Conservation (phyloP, 805 yeast genomes). For the Komagataella pseudopastoris region DNA sequence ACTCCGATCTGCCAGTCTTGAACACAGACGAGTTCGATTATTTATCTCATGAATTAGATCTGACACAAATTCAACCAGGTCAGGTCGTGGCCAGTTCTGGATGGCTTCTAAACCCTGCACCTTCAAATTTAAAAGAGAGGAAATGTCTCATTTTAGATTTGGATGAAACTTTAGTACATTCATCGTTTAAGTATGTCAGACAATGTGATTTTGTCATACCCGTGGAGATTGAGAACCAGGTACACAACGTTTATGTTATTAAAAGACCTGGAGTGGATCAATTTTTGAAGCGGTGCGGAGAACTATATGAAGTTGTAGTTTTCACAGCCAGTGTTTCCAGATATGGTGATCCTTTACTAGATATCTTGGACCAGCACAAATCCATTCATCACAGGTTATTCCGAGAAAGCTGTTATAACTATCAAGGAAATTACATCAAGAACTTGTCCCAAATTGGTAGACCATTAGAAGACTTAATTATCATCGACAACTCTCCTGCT, state of each 20-base stretch:
- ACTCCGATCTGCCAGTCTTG: conserved; percentile 4
- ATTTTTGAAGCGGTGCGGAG: conserved; percentile 70
- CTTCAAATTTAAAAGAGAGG: conserved; percentile 35
- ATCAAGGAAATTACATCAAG: conserved; percentile 91
- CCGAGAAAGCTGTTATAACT: conserved; percentile 87
- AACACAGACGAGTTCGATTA: conserved; percentile 3
- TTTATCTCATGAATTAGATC: conserved; percentile 32
- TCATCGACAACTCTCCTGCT: conserved; percentile 95
- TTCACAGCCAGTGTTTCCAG: conserved; percentile 94
- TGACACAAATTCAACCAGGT: conserved; percentile 55
- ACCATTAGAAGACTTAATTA: conserved; percentile 73
- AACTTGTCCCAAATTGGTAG: conserved; percentile 90
- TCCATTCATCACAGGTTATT: conserved; percentile 84
- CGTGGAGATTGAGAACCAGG: conserved; percentile 86
- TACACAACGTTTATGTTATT: conserved; percentile 90
- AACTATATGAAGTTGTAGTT: conserved; percentile 86
- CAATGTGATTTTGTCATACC: conserved; percentile 96
- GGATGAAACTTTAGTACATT: conserved; percentile 94
- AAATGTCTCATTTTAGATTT: conserved; percentile 86
- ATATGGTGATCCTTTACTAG: conserved; percentile 91
- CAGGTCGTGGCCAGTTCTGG: conserved; percentile 58
- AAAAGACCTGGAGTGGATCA: conserved; percentile 98
- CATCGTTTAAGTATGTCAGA: conserved; percentile 81
- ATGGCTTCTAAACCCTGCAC: conserved; percentile 47
- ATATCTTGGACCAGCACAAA: conserved; percentile 66